Evolutionary conservation across 164 flowering plant species (phyloP).

Genomic region (Macadamia tetraphylla): DNA sequence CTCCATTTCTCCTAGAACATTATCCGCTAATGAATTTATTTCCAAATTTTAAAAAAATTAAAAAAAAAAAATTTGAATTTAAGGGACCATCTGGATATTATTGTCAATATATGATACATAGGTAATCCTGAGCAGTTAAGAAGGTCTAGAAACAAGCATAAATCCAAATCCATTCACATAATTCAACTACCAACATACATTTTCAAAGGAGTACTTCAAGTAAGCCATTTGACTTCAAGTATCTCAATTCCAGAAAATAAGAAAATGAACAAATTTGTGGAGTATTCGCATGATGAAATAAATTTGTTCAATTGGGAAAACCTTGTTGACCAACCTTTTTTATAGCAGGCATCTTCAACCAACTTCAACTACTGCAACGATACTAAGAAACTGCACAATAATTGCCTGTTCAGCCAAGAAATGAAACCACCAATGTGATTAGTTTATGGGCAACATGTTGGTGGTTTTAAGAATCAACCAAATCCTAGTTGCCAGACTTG

Average conservation of each 20-base stretch:
- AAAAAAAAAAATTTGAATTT: neutral
- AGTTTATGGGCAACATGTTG: neutral
- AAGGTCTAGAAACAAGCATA: neutral
- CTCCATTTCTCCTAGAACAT: too few species aligned
- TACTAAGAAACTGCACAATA: slow-evolving; percentile 1
- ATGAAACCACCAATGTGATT: neutral
- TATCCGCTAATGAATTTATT: too few species aligned
- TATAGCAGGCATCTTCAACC: slow-evolving; percentile 17
- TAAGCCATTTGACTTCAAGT: neutral
- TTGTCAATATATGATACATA: neutral
- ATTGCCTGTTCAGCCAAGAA: slow-evolving; percentile 5
- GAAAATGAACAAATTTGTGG: neutral
- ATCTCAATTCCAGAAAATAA: too few species aligned
- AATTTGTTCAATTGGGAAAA: neutral
- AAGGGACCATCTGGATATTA: neutral
- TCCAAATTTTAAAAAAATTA: neutral
- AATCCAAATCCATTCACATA: neutral
- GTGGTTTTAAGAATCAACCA: too few species aligned
- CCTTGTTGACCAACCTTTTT: slow-evolving; percentile 15
- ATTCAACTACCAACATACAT: neutral
- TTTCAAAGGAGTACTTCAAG: neutral
- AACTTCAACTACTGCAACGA: neutral
- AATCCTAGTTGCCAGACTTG: too few species aligned
- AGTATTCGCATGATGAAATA: neutral
- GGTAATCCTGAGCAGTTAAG: too few species aligned